Percentiles rank a stretch among this genome's conserved stretches.
phyloP scores from a whole-genome alignment of 768 basidiomycete species.

The Krasilnikovozyma curviuscula region DNA sequence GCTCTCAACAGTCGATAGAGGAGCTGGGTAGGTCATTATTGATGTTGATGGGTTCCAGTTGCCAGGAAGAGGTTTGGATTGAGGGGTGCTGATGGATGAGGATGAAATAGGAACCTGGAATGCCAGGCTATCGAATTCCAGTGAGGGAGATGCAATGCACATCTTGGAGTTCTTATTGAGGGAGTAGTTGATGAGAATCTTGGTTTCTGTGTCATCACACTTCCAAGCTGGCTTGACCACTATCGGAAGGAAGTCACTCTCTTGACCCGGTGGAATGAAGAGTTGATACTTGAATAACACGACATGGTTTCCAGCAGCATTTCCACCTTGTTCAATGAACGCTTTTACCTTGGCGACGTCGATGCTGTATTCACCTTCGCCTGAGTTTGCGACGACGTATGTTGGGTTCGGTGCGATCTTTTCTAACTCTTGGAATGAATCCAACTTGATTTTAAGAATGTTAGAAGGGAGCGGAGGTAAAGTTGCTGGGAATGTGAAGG shows the following conservation, averaged over 20 bases:
- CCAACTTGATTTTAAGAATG: slow-evolving; percentile 15
- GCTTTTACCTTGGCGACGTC: too few relatives aligned
- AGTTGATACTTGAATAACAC: too few relatives aligned
- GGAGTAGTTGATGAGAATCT: slow-evolving; percentile 27
- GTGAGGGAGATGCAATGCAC: slow-evolving; percentile 3
- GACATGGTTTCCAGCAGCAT: slow-evolving; percentile 4
- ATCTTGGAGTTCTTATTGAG: slow-evolving; percentile 12
- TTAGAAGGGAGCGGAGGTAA: neutral
- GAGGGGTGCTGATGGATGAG: slow-evolving; percentile 22
- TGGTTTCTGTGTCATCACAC: slow-evolving; percentile 25
- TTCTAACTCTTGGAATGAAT: slow-evolving; percentile 26
- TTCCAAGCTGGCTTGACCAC: slow-evolving; percentile 27
- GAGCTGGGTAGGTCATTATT: slow-evolving; percentile 18
- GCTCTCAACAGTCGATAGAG: neutral
- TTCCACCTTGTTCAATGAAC: slow-evolving; percentile 3
- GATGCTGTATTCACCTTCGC: too few relatives aligned
- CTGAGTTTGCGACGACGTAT: slow-evolving; percentile 22
- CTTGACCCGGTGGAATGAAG: slow-evolving; percentile 17
- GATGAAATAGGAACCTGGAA: slow-evolving; percentile 23
- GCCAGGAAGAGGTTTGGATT: slow-evolving; percentile 28
- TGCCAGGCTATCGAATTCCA: slow-evolving; percentile 18
- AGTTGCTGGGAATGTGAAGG: slow-evolving; percentile 15
- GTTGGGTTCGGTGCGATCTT: slow-evolving; percentile 31
- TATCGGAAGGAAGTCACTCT: slow-evolving; percentile 20
- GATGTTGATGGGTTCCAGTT: slow-evolving; percentile 21